Evolutionary conservation across 148 eudicot genomes (phyloP).

Genomic region (Rhododendron mucronatum): DNA sequence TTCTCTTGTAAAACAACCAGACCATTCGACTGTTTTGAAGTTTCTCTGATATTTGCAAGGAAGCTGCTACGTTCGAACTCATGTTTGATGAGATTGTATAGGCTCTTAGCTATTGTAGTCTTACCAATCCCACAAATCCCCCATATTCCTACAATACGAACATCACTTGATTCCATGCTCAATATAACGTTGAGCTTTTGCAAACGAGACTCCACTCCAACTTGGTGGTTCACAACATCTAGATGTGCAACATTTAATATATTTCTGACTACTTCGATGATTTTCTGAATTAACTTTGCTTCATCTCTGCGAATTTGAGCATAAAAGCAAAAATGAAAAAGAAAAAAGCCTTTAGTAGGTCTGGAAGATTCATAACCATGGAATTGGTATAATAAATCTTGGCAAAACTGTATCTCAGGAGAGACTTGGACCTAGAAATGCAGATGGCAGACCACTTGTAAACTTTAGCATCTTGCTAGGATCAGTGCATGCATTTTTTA

Average conservation of each 20-base stretch:
- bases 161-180: neutral
- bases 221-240: neutral
- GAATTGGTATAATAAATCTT: neutral
- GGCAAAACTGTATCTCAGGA: neutral
- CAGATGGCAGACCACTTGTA: neutral
- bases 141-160: conserved; percentile 7
- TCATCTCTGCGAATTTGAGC: neutral
- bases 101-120: neutral
- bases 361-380: neutral
- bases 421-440: neutral
- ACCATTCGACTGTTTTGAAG: neutral
- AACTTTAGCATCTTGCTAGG: neutral
- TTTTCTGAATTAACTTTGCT: neutral
- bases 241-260: neutral
- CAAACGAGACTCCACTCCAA: neutral
- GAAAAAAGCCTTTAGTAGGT: neutral
- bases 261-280: neutral
- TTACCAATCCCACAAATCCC: conserved; percentile 11
- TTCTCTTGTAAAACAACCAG: neutral
- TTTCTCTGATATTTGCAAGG: conserved; percentile 1
- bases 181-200: neutral
- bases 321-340: neutral
- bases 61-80: conserved; percentile 4
- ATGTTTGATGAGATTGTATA: neutral
- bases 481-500: neutral